phyloP scores from a whole-genome alignment of 441 rosid genomes.

The Adansonia gregorii region DNA sequence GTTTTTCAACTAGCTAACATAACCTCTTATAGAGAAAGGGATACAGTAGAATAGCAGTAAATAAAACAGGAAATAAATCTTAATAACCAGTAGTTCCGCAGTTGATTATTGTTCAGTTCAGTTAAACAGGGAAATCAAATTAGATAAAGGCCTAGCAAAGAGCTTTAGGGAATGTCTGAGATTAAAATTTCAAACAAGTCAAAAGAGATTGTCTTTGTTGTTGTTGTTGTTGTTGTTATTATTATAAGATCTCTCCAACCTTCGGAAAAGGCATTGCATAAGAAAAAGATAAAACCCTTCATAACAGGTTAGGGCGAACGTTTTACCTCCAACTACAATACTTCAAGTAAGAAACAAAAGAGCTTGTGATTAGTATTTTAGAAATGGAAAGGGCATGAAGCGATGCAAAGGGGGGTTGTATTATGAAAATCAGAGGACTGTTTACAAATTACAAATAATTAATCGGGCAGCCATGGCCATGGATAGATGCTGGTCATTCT shows the following conservation, averaged over 20 bases:
- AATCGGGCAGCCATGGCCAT: conserved; percentile 5
- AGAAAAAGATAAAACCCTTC: too few relatives aligned
- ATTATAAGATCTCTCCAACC: too few relatives aligned
- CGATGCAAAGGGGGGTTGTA: conserved; percentile 10
- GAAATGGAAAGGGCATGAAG: conserved; percentile 4
- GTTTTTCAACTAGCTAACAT: too few relatives aligned
- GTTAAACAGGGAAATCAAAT: neutral
- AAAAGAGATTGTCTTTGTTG: too few relatives aligned
- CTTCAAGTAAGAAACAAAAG: neutral
- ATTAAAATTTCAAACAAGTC: neutral
- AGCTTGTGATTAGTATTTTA: neutral
- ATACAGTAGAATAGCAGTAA: neutral
- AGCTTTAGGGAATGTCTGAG: neutral
- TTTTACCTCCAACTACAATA: neutral
- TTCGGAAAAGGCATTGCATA: too few relatives aligned
- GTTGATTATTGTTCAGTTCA: neutral
- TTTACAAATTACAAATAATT: conserved; percentile 8
- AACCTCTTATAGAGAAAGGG: neutral
- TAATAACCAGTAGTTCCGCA: neutral
- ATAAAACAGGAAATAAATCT: neutral
- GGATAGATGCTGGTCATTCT: conserved; percentile 26
- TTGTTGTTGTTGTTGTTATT: too few relatives aligned
- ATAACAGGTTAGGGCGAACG: too few relatives aligned
- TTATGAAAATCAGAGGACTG: neutral
- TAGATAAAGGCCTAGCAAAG: too few relatives aligned